These are phyloP conservation scores for Pseudopithomyces maydicus DNA, from an alignment of 2,329 filamentous ascomycete genomes.

Conservation along the genomic window DNA sequence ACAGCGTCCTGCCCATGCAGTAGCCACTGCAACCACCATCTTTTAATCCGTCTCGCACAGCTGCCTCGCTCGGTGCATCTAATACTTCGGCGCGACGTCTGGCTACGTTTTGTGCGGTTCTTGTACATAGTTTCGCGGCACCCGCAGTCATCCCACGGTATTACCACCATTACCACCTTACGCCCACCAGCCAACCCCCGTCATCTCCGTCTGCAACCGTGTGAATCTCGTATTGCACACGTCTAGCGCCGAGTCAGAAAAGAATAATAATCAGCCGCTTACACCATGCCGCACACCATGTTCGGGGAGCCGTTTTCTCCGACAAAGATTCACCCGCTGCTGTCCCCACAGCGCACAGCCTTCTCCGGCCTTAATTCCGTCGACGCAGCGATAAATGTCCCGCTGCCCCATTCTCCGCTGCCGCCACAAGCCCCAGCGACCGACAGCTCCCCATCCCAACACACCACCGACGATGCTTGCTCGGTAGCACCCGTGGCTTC, in stretches of 20 bases:
- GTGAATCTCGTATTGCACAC: not conserved
- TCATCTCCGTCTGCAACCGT: constrained; percentile 5
- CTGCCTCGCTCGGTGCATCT: constrained; percentile 30
- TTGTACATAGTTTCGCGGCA: constrained; percentile 6
- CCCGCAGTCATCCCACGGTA: too few relatives aligned
- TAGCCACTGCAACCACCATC: constrained; percentile 31
- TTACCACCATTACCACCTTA: too few relatives aligned
- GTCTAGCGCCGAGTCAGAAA: constrained; percentile 10
- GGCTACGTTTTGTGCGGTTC: constrained; percentile 30
- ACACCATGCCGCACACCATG: constrained; percentile 20
- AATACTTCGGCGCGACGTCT: constrained; percentile 31
- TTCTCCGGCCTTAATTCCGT: constrained; percentile 42
- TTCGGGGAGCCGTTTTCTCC: constrained; percentile 41
- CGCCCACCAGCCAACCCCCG: constrained; percentile 2
- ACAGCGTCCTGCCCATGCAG: constrained; percentile 33
- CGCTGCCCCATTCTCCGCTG: constrained; percentile 24
- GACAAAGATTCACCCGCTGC: constrained; percentile 39
- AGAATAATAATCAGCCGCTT: constrained; percentile 12
- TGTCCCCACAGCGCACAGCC: constrained; percentile 37
- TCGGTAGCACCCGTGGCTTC: constrained; percentile 32
- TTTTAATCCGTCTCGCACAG: constrained; percentile 11
- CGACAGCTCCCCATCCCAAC: constrained; percentile 2
- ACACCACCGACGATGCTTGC: constrained; percentile 29
- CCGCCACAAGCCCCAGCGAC: constrained; percentile 27
- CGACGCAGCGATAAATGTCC: constrained; percentile 29